phyloP scores from a whole-genome alignment of 2,329 filamentous ascomycete genomes.

The Elsinoe fawcettii region DNA sequence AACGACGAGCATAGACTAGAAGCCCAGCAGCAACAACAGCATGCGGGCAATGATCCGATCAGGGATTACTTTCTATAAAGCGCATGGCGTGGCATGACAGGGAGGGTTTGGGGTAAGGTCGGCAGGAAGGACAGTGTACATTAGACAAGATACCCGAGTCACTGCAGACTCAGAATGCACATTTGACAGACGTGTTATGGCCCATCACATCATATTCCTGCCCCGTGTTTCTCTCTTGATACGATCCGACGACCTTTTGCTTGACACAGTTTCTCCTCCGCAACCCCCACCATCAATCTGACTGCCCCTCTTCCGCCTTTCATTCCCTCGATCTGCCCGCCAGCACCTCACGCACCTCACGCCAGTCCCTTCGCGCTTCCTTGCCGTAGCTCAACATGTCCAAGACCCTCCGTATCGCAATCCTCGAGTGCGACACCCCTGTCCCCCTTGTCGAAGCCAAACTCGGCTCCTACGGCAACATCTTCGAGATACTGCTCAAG shows the following conservation, averaged over 20 bases:
- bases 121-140: not conserved
- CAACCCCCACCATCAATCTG: not conserved
- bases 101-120: not conserved
- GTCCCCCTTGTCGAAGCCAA: constrained; percentile 54
- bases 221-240: not conserved
- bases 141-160: constrained; percentile 5
- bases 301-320: not conserved
- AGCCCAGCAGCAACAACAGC: constrained; percentile 60
- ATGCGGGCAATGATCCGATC: constrained; percentile 63
- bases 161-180: not conserved
- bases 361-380: not conserved
- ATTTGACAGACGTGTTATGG: not conserved
- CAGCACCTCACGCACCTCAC: not conserved
- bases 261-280: no score
- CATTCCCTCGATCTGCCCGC: not conserved
- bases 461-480: constrained; percentile 65
- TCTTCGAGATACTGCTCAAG: constrained; percentile 45
- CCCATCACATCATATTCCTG: not conserved
- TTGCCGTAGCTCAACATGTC: not conserved
- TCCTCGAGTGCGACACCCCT: constrained; percentile 82
- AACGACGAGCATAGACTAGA: constrained; percentile 82
- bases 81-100: not conserved
- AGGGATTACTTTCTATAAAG: constrained; percentile 61
- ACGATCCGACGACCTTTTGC: not conserved
- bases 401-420: constrained; percentile 60